A percentile compares a stretch with the other conserved stretches of the same genome.
Evolutionary conservation across 257 asterid genomes (phyloP).

Genomic region (Ballota nigra): DNA sequence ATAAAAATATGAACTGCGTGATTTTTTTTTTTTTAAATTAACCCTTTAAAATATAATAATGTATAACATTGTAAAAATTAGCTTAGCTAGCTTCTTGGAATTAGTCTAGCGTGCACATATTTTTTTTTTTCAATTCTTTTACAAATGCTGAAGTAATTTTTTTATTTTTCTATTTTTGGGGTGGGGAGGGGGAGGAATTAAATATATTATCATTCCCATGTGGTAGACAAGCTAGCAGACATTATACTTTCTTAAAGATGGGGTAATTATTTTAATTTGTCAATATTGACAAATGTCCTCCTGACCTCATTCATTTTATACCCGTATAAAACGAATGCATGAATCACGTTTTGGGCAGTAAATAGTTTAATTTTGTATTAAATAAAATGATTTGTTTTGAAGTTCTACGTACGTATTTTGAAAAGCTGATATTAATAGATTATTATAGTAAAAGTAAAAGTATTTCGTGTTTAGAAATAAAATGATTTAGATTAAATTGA

Average conservation of each 20-base stretch:
- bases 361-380: not conserved
- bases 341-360: conserved; percentile 13
- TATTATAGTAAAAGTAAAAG: too few relatives aligned
- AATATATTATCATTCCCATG: not conserved
- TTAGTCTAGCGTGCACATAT: not conserved
- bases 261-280: conserved; percentile 1
- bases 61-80: not conserved
- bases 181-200: not conserved
- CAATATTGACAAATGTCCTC: conserved; percentile 10
- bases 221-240: conserved; percentile 8
- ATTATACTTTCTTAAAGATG: not conserved
- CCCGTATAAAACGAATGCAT: not conserved
- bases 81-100: not conserved
- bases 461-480: too few relatives aligned
- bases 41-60: not conserved
- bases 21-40: too few relatives aligned
- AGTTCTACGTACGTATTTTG: too few relatives aligned
- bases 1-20: too few relatives aligned
- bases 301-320: not conserved
- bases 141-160: not conserved
- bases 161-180: not conserved
- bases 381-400: too few relatives aligned
- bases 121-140: not conserved
- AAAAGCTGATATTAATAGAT: too few relatives aligned
- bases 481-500: too few relatives aligned